Evolutionary conservation across 2,329 filamentous ascomycete species (phyloP), one percentile per base, ranked within the genome.

Genomic region (Xylaria sp.): DNA sequence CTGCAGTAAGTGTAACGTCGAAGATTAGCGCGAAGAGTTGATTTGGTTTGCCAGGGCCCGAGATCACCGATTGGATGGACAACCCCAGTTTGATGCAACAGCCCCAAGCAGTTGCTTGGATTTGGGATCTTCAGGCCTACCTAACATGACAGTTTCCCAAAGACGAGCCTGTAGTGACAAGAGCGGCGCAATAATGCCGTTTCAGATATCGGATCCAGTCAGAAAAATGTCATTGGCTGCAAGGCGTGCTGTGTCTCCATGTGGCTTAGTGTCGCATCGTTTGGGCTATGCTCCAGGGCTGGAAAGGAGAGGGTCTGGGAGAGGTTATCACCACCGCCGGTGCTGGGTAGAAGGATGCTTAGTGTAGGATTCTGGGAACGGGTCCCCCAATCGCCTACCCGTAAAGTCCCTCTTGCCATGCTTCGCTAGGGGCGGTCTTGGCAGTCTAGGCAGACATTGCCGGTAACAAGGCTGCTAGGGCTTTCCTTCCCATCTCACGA

Each of bases 91-190:
- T 31, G 39, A n/a, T n/a, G 55, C 23, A 39, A 34, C 28, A 28
- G 28, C 28, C 44, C 56, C 56, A n/a, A 46, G 41, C 15, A 25
- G 41, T 46, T 25, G 13, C 12, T 37, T 56, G 52, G 20, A 56
- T 56, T 58, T n/a, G 23, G 39, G 56, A 58, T 58, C 56, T 31
- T 58, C 55, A 58, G 55, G 55, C 23, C 55, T 44, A 58, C 23
- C 55, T 44, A 58, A 9, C 20, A 54, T 34, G 13, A 54, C 23
- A n/a, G 28, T 31, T 54, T 18, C 31, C 2, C 8, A 34, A 56
- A 54, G 13, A 5, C 25, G 23, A 6, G 8, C 46, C 18, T 28
- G 52, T 55, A 55, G 37, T 55, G 18, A 52, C 18, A 13, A 18
- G 25, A 15, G 5, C 23, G 12, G 50, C 23, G 23, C 50, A 31